phyloP scores from a whole-genome alignment of 768 basidiomycete species.

The Kwoniella heveanensis region DNA sequence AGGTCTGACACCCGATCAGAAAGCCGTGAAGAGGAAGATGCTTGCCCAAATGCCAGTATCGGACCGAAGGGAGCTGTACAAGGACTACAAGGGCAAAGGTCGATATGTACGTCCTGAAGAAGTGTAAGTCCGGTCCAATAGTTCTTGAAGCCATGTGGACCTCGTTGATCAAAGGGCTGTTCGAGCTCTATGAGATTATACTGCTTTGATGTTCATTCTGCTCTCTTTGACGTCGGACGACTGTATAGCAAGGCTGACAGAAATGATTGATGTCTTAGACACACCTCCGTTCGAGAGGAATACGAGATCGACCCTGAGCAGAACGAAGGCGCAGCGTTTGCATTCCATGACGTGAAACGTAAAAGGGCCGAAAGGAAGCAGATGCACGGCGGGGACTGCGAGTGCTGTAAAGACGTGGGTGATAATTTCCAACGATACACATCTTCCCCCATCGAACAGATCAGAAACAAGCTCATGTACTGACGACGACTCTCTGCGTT shows the following conservation, averaged over 20 bases:
- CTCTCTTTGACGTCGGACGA: too few relatives aligned
- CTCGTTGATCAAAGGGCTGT: too few relatives aligned
- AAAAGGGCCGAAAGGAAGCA: slow-evolving; percentile 65
- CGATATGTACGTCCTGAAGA: slow-evolving; percentile 42
- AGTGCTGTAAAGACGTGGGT: slow-evolving; percentile 75
- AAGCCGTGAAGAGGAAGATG: slow-evolving; percentile 29
- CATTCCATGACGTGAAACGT: slow-evolving; percentile 77
- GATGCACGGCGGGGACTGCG: slow-evolving; percentile 77
- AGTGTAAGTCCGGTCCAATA: slow-evolving; percentile 33
- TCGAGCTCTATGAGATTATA: too few relatives aligned
- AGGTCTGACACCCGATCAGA: slow-evolving; percentile 37
- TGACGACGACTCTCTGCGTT: too few relatives aligned
- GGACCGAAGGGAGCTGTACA: slow-evolving; percentile 42
- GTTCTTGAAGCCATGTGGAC: too few relatives aligned
- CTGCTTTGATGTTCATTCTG: too few relatives aligned
- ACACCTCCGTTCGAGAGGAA: slow-evolving; percentile 57
- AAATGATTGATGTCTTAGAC: not conserved
- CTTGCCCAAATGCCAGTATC: slow-evolving; percentile 30
- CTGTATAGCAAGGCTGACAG: slow-evolving; percentile 3
- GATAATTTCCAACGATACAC: not conserved
- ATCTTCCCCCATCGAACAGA: not conserved
- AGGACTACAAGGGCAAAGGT: slow-evolving; percentile 49
- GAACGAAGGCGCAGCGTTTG: slow-evolving; percentile 69
- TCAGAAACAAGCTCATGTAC: too few relatives aligned
- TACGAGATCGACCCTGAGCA: slow-evolving; percentile 68